Conservation (phyloP, 2,329 filamentous ascomycete species). For the Penicillium griseofulvum region DNA sequence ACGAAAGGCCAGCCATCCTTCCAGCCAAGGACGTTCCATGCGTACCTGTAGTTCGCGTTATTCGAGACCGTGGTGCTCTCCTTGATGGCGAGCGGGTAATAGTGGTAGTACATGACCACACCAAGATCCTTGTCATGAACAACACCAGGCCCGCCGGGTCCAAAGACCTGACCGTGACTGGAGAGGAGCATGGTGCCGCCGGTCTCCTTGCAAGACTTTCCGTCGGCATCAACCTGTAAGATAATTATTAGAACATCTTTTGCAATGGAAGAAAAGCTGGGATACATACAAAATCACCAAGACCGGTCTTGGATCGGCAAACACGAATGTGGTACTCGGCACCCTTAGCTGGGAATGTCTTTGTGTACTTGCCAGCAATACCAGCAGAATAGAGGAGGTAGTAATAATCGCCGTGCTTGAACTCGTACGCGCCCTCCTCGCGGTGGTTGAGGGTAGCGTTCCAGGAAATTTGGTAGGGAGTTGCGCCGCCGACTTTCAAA, state of each 20-base stretch:
- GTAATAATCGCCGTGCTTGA: constrained; percentile 56
- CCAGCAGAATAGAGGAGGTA: constrained; percentile 63
- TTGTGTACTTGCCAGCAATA: constrained; percentile 58
- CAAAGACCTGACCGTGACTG: constrained; percentile 61
- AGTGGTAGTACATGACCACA: constrained; percentile 63
- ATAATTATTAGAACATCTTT: neutral
- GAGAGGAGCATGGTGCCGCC: constrained; percentile 63
- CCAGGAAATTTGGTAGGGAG: constrained; percentile 53
- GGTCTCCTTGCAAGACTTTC: constrained; percentile 52
- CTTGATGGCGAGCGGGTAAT: constrained; percentile 48
- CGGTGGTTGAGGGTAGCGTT: constrained; percentile 53
- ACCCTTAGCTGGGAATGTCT: constrained; percentile 51
- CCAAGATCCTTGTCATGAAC: constrained; percentile 42
- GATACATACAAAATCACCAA: constrained; percentile 52
- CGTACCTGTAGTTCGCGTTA: constrained; percentile 41
- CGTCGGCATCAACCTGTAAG: constrained; percentile 51
- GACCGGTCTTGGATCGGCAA: constrained; percentile 55
- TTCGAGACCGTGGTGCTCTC: constrained; percentile 50
- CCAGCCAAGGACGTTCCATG: constrained; percentile 49
- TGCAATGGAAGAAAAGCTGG: neutral
- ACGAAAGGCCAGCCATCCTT: constrained; percentile 46
- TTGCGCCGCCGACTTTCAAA: constrained; percentile 27
- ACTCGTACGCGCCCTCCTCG: constrained; percentile 58
- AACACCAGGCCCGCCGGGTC: constrained; percentile 60
- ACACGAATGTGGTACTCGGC: constrained; percentile 65